Percentiles rank a stretch among this genome's conserved stretches.
Evolutionary conservation across 108 stramenopile species (phyloP).

Genomic region (Chaetoceros muelleri): DNA sequence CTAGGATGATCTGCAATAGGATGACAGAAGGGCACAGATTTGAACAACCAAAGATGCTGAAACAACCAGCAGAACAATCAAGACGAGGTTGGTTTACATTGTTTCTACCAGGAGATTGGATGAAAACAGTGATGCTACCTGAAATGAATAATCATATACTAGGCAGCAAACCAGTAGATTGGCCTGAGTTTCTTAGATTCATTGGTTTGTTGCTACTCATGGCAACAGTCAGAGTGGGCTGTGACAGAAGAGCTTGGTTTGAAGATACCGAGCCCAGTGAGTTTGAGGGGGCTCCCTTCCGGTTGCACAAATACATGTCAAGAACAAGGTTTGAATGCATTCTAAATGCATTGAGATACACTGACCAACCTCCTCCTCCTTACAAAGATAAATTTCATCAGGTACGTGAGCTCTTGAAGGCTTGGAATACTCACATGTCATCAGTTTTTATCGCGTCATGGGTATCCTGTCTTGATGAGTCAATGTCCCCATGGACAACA

Average conservation of each 20-base stretch:
- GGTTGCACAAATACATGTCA: conserved; percentile 12
- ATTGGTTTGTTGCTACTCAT: conserved; percentile 19
- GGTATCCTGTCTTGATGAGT: no score
- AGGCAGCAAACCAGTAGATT: not conserved
- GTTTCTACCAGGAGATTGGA: conserved; percentile 1
- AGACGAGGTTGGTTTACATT: not conserved
- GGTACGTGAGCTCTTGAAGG: conserved; percentile 10
- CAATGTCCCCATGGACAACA: conserved; percentile 13
- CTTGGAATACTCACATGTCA: conserved; percentile 22
- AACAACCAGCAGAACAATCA: not conserved
- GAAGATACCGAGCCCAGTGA: not conserved
- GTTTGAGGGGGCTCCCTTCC: no score
- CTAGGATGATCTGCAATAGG: no score
- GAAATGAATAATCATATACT: not conserved
- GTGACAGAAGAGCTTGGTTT: not conserved
- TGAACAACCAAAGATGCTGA: not conserved
- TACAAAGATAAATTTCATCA: conserved; percentile 19
- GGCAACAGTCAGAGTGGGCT: conserved; percentile 9
- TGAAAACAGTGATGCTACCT: not conserved
- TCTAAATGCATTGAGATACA: conserved; percentile 8
- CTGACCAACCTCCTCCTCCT: conserved; percentile 4
- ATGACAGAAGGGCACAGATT: not conserved
- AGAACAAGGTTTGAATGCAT: conserved; percentile 8
- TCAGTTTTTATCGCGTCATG: conserved; percentile 4
- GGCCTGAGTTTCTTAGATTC: conserved; percentile 10